These are phyloP conservation scores for Neonectria ditissima DNA, from an alignment of 2,329 filamentous ascomycete species.

Conservation along the genomic window DNA sequence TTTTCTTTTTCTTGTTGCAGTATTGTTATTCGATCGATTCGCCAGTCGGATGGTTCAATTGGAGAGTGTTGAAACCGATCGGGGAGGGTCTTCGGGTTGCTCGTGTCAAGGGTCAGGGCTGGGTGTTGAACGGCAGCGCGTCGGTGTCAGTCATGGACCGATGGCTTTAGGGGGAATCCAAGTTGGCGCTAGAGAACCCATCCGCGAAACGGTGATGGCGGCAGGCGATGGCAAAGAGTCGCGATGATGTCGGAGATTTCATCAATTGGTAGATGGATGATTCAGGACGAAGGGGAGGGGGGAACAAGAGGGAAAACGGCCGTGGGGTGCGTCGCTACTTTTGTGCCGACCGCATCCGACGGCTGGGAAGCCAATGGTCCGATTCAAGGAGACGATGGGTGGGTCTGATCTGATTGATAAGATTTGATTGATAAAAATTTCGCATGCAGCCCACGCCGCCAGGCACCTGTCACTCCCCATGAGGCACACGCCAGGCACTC, in stretches of 20 bases:
- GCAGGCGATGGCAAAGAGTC: constrained; percentile 28
- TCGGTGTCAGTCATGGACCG: constrained; percentile 14
- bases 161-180: constrained; percentile 8
- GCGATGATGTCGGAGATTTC: constrained; percentile 10
- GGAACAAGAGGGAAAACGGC: constrained; percentile 36
- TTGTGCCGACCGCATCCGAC: constrained; percentile 45
- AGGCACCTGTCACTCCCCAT: constrained; percentile 41
- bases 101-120: background rate
- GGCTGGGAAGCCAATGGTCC: constrained; percentile 46
- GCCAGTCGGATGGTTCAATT: constrained; percentile 1
- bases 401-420: constrained; percentile 61
- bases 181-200: constrained; percentile 16
- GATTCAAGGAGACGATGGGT: constrained; percentile 50
- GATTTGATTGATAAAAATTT: constrained; percentile 60
- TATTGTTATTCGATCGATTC: constrained; percentile 23
- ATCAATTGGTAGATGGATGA: constrained; percentile 18
- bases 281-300: constrained; percentile 19
- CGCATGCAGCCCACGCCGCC: constrained; percentile 34
- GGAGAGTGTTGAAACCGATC: background rate
- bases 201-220: constrained; percentile 6
- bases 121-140: constrained; percentile 5
- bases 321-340: constrained; percentile 46
- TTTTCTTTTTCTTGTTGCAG: background rate
- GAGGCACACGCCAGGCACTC: constrained; percentile 32
- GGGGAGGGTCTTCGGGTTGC: background rate